phyloP scores from a whole-genome alignment of 2,329 filamentous ascomycete species.

The Sporothrix humicola region DNA sequence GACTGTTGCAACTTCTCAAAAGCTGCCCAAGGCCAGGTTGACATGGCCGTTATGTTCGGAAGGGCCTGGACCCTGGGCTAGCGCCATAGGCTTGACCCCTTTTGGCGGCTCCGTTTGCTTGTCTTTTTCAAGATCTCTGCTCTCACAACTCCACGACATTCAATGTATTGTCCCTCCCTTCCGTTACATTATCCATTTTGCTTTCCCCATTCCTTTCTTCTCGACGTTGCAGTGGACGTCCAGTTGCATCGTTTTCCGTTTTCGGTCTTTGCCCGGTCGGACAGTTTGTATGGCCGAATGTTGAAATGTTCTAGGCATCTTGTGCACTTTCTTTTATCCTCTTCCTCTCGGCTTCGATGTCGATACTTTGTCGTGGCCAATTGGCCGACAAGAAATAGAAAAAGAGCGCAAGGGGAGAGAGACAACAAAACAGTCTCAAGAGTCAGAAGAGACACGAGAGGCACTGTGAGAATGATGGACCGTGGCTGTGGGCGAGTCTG shows the following conservation, averaged over 20 bases:
- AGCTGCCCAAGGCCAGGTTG: too few relatives aligned
- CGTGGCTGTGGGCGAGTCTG: conserved; percentile 7
- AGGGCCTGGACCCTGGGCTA: conserved; percentile 24
- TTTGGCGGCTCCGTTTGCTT: conserved; percentile 5
- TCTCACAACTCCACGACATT: too few relatives aligned
- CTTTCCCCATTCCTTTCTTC: not conserved
- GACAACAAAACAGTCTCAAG: not conserved
- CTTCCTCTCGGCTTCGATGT: not conserved
- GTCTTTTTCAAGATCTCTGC: not conserved
- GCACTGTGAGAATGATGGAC: not conserved
- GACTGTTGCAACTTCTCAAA: not conserved
- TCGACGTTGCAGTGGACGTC: not conserved
- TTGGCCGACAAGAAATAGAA: not conserved
- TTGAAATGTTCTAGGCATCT: not conserved
- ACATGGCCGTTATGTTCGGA: not conserved
- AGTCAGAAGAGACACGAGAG: not conserved
- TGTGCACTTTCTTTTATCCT: not conserved
- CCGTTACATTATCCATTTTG: conserved; percentile 1
- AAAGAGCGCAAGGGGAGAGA: not conserved
- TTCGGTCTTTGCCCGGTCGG: not conserved
- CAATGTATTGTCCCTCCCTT: not conserved
- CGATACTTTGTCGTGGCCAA: not conserved
- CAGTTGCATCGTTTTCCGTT: not conserved
- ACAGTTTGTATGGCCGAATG: not conserved
- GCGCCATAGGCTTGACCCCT: not conserved